phyloP scores from a whole-genome alignment of 768 basidiomycete species.

The Psilocybe tampanensis region DNA sequence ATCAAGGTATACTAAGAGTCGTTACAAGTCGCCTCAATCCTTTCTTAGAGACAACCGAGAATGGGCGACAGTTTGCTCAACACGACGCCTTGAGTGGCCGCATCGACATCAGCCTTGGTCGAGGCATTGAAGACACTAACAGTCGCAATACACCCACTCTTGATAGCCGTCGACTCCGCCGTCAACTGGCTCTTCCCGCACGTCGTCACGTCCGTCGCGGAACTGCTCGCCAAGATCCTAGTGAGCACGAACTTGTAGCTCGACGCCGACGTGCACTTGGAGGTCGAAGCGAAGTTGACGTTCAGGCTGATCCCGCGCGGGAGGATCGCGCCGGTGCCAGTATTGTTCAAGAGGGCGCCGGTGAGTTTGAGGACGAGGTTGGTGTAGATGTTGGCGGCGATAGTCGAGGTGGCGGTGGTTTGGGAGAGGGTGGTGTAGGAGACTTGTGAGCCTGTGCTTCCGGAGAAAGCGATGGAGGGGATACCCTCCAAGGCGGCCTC shows the following conservation, averaged over 20 bases:
- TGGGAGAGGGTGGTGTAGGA: constrained; percentile 52
- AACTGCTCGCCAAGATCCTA: constrained; percentile 32
- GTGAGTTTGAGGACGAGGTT: constrained; percentile 43
- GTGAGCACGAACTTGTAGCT: constrained; percentile 48
- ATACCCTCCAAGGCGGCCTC: constrained; percentile 52
- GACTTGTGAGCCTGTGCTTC: constrained; percentile 39
- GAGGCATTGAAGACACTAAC: constrained; percentile 49
- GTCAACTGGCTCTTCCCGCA: constrained; percentile 47
- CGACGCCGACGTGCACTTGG: constrained; percentile 36
- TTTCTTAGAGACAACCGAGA: constrained; percentile 25
- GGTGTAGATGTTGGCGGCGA: constrained; percentile 44
- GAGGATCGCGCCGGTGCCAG: constrained; percentile 38
- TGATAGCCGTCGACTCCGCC: constrained; percentile 42
- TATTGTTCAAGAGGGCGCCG: constrained; percentile 29
- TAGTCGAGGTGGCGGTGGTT: constrained; percentile 34
- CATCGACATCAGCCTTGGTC: constrained; percentile 45
- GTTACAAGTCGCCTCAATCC: background rate
- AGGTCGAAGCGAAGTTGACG: constrained; percentile 50
- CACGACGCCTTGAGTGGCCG: constrained; percentile 42
- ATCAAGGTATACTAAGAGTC: background rate
- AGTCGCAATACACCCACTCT: constrained; percentile 43
- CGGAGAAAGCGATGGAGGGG: constrained; percentile 52
- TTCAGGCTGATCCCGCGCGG: constrained; percentile 45
- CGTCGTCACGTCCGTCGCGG: constrained; percentile 41
- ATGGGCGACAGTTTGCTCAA: constrained; percentile 36